Conservation (phyloP, 2,329 filamentous ascomycete genomes). For the Claviceps pazoutovae region DNA sequence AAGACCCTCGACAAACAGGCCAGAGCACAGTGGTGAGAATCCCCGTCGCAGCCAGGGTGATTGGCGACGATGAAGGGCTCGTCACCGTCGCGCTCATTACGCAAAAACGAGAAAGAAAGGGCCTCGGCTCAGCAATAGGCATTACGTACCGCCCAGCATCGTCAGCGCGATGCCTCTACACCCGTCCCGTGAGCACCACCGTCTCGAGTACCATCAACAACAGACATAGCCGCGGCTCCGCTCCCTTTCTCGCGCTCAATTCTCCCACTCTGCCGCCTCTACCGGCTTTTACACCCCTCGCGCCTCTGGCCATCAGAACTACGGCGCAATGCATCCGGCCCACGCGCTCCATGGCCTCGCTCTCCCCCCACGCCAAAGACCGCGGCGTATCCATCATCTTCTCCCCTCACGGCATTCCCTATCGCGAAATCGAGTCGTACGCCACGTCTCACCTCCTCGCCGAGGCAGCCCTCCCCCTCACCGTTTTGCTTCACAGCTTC, state of each 20-base stretch:
- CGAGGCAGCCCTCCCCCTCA: conserved; percentile 45
- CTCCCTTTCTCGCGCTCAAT: conserved; percentile 1
- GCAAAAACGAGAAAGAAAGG: conserved; percentile 44
- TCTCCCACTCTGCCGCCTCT: conserved; percentile 2
- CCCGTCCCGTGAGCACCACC: conserved; percentile 8
- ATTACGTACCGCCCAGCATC: conserved; percentile 55
- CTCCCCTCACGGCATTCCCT: conserved; percentile 48
- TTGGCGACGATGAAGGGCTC: conserved; percentile 45
- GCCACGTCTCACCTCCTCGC: conserved; percentile 40
- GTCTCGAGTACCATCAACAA: conserved; percentile 6
- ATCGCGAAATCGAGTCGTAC: conserved; percentile 39
- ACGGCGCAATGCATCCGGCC: conserved; percentile 20
- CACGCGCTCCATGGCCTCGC: conserved; percentile 21
- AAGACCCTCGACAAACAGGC: conserved; percentile 22
- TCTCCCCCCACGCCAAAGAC: conserved; percentile 21
- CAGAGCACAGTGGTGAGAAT: conserved; percentile 28
- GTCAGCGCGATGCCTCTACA: conserved; percentile 10
- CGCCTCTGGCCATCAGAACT: conserved; percentile 22
- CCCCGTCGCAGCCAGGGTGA: conserved; percentile 36
- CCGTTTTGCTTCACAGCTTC: conserved; percentile 50
- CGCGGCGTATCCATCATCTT: conserved; percentile 47
- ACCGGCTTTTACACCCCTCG: conserved; percentile 16
- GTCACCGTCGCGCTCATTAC: conserved; percentile 56
- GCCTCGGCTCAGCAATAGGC: conserved; percentile 52
- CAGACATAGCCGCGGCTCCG: neutral